Conservation (phyloP, 2,329 filamentous ascomycete species). For the Aurifilum marmelostoma region DNA sequence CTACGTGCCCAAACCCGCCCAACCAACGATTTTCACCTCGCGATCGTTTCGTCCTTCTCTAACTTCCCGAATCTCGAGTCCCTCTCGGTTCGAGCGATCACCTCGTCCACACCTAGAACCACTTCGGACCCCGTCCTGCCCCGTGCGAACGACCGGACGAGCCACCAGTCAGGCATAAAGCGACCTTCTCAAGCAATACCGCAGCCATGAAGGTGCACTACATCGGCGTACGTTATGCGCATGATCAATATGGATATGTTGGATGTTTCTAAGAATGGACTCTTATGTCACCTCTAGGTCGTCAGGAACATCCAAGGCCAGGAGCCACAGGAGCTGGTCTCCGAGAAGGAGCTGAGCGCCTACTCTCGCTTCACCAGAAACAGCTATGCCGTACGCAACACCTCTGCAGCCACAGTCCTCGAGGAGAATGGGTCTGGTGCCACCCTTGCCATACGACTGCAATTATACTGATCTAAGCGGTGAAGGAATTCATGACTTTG, state of each 20-base stretch:
- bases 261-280: slow-evolving; percentile 22
- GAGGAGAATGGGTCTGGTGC: not conserved
- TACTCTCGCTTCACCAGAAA: slow-evolving; percentile 80
- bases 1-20: not conserved
- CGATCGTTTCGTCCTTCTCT: not conserved
- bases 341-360: slow-evolving; percentile 75
- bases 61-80: not conserved
- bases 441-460: not conserved
- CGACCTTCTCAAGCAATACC: slow-evolving; percentile 25
- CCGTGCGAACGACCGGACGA: slow-evolving; percentile 4
- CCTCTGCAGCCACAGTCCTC: not conserved
- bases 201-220: slow-evolving; percentile 80
- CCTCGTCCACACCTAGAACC: not conserved
- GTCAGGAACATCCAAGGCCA: slow-evolving; percentile 73
- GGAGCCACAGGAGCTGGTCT: slow-evolving; percentile 75
- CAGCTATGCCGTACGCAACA: slow-evolving; percentile 51
- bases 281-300: slow-evolving; percentile 59
- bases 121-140: not conserved
- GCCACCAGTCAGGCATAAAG: not conserved
- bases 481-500: slow-evolving; percentile 73
- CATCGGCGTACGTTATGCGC: slow-evolving; percentile 68
- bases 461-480: slow-evolving; percentile 15
- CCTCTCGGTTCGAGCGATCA: not conserved
- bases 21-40: not conserved
- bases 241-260: slow-evolving; percentile 25